A percentile compares a stretch with the other conserved stretches of the same genome.
Evolutionary conservation across 495 filamentous ascomycete species (phyloP).

Genomic region (Choiromyces venosus): DNA sequence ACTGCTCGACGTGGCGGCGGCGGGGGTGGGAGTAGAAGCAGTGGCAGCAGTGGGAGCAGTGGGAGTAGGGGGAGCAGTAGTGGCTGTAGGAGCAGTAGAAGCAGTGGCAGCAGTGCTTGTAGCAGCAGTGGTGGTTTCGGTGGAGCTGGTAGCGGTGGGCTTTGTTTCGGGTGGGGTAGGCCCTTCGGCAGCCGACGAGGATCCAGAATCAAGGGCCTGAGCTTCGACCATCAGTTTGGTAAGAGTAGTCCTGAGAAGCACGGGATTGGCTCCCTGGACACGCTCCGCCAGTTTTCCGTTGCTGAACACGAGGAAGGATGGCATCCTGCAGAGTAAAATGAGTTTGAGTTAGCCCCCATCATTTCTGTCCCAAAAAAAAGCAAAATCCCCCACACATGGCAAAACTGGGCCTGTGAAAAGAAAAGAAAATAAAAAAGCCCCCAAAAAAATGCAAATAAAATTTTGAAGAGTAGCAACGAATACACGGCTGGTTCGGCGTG

Average conservation of each 20-base stretch:
- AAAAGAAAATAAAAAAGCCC: neutral
- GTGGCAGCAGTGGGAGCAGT: constrained; percentile 33
- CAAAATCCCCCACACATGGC: neutral
- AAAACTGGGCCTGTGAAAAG: neutral
- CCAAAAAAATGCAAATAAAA: neutral
- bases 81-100: constrained; percentile 33
- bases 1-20: neutral
- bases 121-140: constrained; percentile 46
- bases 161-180: constrained; percentile 24
- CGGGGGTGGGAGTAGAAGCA: constrained; percentile 8
- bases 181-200: neutral
- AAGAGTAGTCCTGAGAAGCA: constrained; percentile 52
- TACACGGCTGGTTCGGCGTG: neutral
- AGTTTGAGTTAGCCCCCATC: constrained; percentile 13
- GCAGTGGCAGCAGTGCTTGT: constrained; percentile 46
- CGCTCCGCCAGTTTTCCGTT: constrained; percentile 59
- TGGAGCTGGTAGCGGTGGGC: constrained; percentile 45
- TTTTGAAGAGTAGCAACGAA: neutral
- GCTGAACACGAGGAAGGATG: constrained; percentile 90
- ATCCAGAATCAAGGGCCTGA: neutral
- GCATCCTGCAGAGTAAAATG: constrained; percentile 42
- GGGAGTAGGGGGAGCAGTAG: constrained; percentile 46
- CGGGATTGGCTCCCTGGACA: constrained; percentile 64
- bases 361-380: neutral
- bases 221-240: constrained; percentile 65